phyloP scores from a whole-genome alignment of 352 stramenopile species.

The Globisporangium okanoganense region DNA sequence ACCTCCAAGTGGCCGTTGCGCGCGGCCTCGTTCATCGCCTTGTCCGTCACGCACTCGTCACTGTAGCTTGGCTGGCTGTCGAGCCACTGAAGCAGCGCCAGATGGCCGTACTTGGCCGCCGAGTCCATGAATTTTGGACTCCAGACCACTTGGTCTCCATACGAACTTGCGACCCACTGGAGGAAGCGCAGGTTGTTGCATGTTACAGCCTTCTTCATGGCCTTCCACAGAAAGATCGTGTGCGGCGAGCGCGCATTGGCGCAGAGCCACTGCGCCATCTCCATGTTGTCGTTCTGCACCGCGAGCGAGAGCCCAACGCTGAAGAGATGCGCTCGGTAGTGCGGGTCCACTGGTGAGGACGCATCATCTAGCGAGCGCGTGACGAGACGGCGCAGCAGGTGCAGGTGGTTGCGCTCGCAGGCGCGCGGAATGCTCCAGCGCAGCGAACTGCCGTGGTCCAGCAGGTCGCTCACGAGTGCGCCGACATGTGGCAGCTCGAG shows the following conservation, averaged over 20 bases:
- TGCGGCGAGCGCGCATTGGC: neutral
- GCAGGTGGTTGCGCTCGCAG: slow-evolving; percentile 10
- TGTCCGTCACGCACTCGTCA: slow-evolving; percentile 8
- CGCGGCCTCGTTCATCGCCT: slow-evolving; percentile 11
- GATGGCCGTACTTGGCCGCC: slow-evolving; percentile 11
- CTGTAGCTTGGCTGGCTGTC: slow-evolving; percentile 4
- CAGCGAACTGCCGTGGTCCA: slow-evolving; percentile 1
- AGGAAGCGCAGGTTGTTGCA: slow-evolving; percentile 9
- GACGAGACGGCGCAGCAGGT: slow-evolving; percentile 1
- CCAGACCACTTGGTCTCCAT: slow-evolving; percentile 1
- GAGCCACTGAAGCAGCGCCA: slow-evolving; percentile 10
- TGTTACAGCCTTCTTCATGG: slow-evolving; percentile 11
- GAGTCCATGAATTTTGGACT: slow-evolving; percentile 11
- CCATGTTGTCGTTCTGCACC: slow-evolving; percentile 11
- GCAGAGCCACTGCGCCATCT: slow-evolving; percentile 16
- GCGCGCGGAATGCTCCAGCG: slow-evolving; percentile 7
- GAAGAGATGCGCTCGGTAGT: slow-evolving; percentile 12
- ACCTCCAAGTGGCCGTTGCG: slow-evolving; percentile 6
- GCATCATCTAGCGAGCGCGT: neutral
- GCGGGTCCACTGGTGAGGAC: neutral
- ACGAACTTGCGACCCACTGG: slow-evolving; percentile 9
- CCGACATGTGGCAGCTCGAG: slow-evolving; percentile 13
- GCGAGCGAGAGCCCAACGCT: slow-evolving; percentile 8
- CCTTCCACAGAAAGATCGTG: slow-evolving; percentile 15
- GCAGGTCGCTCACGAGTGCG: slow-evolving; percentile 11